Evolutionary conservation across 169 alveolate species (phyloP).

Genomic region (Plasmodium billcollinsi): DNA sequence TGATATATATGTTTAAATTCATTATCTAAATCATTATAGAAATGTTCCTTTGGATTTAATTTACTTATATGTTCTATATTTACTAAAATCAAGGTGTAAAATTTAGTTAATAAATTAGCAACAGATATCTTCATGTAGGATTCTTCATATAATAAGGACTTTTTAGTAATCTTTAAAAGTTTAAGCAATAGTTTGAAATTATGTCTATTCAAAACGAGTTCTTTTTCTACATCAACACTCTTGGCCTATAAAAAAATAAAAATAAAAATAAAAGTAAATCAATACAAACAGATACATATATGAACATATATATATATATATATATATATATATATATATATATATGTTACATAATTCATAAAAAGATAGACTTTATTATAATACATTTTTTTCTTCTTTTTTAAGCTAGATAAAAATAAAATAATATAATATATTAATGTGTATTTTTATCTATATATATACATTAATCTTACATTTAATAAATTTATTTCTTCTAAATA

Average conservation of each 20-base stretch:
- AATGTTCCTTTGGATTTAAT: slow-evolving; percentile 60
- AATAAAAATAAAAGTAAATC: neutral
- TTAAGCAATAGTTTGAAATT: slow-evolving; percentile 25
- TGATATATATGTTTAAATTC: slow-evolving; percentile 43
- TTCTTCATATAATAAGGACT: slow-evolving; percentile 39
- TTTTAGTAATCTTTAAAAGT: slow-evolving; percentile 32
- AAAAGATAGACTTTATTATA: neutral
- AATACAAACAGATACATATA: neutral
- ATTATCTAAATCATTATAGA: slow-evolving; percentile 33
- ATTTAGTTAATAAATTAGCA: slow-evolving; percentile 50
- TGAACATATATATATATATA: neutral
- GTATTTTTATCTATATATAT: neutral
- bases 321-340: neutral
- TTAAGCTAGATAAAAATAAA: no score
- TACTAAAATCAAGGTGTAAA: slow-evolving; percentile 36
- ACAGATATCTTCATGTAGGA: slow-evolving; percentile 46
- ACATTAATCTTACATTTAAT: slow-evolving; percentile 32
- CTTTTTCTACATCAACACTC: slow-evolving; percentile 12
- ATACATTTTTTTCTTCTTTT: neutral
- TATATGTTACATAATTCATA: neutral
- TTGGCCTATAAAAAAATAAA: slow-evolving; percentile 23
- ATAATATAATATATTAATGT: neutral
- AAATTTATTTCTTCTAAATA: slow-evolving; percentile 24
- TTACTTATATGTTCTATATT: slow-evolving; percentile 61
- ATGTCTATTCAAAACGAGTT: slow-evolving; percentile 7